Conservation (phyloP, 345 rosid genomes). For the Gossypium raimondii region DNA sequence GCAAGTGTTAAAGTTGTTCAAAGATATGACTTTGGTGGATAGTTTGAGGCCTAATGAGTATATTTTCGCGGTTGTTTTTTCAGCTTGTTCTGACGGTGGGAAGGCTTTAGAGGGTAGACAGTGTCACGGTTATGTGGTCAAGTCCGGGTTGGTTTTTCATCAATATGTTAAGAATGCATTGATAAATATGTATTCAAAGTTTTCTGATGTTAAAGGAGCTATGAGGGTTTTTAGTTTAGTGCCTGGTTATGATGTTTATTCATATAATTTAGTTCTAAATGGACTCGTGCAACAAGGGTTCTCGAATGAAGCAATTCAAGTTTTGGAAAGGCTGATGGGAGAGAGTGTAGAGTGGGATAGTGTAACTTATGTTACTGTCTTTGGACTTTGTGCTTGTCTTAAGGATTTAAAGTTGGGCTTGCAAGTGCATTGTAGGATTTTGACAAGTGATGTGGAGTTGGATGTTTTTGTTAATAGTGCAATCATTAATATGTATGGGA, state of each 20-base stretch:
- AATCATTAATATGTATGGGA: slow-evolving; percentile 73
- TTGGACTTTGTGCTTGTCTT: slow-evolving; percentile 50
- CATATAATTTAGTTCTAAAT: slow-evolving; percentile 54
- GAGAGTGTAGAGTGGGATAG: slow-evolving; percentile 46
- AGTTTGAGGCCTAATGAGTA: slow-evolving; percentile 52
- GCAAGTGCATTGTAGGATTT: slow-evolving; percentile 51
- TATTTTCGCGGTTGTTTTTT: slow-evolving; percentile 51
- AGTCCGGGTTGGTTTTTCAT: slow-evolving; percentile 53
- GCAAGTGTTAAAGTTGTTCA: slow-evolving; percentile 54
- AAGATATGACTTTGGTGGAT: slow-evolving; percentile 40
- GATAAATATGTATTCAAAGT: slow-evolving; percentile 48
- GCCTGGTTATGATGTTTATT: slow-evolving; percentile 40
- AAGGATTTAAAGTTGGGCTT: slow-evolving; percentile 50
- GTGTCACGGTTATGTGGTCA: slow-evolving; percentile 56
- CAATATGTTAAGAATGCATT: slow-evolving; percentile 59
- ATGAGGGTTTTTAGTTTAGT: slow-evolving; percentile 35
- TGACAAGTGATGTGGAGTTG: slow-evolving; percentile 31
- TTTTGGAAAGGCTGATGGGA: slow-evolving; percentile 42
- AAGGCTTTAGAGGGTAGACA: slow-evolving; percentile 57
- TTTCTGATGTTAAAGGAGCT: slow-evolving; percentile 39
- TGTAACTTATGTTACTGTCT: slow-evolving; percentile 46
- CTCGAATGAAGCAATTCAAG: slow-evolving; percentile 43
- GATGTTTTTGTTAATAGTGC: slow-evolving; percentile 44
- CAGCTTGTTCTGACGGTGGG: slow-evolving; percentile 45
- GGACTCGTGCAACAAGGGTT: slow-evolving; percentile 52